Conservation (phyloP, 495 filamentous ascomycete genomes). For the Thermochaetoides thermophila region DNA sequence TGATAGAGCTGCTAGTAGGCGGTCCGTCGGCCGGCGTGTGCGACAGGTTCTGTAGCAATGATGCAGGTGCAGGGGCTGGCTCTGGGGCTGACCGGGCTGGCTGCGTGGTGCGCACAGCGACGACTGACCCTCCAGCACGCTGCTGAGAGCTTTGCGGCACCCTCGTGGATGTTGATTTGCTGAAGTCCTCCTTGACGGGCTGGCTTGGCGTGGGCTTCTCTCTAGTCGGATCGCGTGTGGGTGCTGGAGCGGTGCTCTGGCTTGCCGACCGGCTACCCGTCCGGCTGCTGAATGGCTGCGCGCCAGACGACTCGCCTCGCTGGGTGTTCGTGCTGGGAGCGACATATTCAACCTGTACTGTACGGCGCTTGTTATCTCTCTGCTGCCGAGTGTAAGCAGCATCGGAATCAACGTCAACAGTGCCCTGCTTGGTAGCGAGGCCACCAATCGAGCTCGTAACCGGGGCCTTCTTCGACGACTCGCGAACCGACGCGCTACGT, state of each 20-base stretch:
- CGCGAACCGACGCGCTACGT: conserved; percentile 83
- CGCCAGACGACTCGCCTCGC: conserved; percentile 27
- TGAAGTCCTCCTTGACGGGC: too few relatives aligned
- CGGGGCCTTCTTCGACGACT: conserved; percentile 56
- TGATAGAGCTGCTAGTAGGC: conserved; percentile 68
- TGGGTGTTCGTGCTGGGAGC: conserved; percentile 73
- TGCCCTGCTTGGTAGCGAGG: conserved; percentile 60
- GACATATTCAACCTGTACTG: conserved; percentile 97
- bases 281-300: conserved; percentile 19
- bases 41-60: too few relatives aligned
- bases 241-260: conserved; percentile 14
- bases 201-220: conserved; percentile 29
- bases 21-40: conserved; percentile 45
- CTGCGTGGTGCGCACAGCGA: neutral
- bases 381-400: conserved; percentile 36
- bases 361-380: conserved; percentile 80
- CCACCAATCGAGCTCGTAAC: conserved; percentile 46
- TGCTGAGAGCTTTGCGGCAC: conserved; percentile 24
- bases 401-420: conserved; percentile 53
- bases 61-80: conserved; percentile 29
- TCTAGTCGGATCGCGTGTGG: conserved; percentile 24
- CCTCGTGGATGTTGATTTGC: too few relatives aligned
- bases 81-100: conserved; percentile 39
- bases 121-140: too few relatives aligned
- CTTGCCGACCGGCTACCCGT: conserved; percentile 38